Percentiles rank a stretch among this genome's conserved stretches.
These are phyloP conservation scores for Saccharomyces hybrid DNA, from an alignment of 1,139 yeast genomes.

Conservation along the genomic window DNA sequence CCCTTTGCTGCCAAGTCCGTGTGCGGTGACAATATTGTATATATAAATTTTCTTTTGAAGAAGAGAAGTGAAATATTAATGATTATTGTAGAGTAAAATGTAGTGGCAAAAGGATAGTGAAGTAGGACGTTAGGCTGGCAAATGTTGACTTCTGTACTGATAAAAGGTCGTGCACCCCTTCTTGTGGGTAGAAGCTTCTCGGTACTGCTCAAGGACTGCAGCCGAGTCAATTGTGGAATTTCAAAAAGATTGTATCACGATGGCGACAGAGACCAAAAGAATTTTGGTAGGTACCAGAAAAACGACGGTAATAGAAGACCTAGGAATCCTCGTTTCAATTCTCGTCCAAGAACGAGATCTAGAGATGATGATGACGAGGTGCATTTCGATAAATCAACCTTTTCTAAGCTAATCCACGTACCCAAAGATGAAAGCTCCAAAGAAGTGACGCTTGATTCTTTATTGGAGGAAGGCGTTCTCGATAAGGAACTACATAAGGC, in stretches of 20 bases:
- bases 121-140: neutral
- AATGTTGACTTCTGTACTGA: neutral
- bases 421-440: constrained; percentile 14
- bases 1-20: neutral
- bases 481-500: constrained; percentile 30
- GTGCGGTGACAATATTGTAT: neutral
- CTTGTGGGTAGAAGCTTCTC: neutral
- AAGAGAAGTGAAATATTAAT: neutral
- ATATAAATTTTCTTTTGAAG: neutral
- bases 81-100: neutral
- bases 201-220: neutral
- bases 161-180: neutral
- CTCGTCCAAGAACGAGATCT: constrained; percentile 3
- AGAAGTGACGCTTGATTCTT: constrained; percentile 21
- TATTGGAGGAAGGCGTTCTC: constrained; percentile 23
- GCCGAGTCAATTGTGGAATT: neutral
- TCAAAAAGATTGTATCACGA: neutral
- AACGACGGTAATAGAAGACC: neutral
- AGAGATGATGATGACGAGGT: constrained; percentile 10
- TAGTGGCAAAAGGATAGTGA: neutral
- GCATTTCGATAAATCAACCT: constrained; percentile 6
- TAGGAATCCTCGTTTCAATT: neutral
- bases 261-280: neutral
- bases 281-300: neutral
- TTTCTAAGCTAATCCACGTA: constrained; percentile 17